Evolutionary conservation across 1,284 basidiomycete genomes (phyloP).

Genomic region (Ustilago xerochloae): DNA sequence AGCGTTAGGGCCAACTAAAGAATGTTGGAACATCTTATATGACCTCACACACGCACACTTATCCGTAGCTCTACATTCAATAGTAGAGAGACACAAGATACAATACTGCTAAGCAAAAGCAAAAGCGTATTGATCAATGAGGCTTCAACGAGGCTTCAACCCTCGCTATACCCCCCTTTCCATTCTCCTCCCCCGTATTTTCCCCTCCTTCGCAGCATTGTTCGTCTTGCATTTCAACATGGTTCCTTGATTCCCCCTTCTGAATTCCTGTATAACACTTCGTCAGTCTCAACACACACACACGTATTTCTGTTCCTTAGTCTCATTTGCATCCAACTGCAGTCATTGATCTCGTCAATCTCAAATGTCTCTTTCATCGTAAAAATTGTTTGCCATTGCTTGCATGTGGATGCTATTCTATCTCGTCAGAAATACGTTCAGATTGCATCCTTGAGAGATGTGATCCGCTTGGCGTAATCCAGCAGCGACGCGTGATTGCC

Average conservation of each 20-base stretch:
- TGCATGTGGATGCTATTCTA: not conserved
- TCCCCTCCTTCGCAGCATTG: not conserved
- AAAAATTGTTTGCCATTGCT: not conserved
- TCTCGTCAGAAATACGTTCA: too few relatives aligned
- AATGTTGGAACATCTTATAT: too few relatives aligned
- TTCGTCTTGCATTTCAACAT: slow-evolving; percentile 37
- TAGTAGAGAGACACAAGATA: too few relatives aligned
- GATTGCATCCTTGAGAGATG: not conserved
- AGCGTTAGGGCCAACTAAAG: slow-evolving; percentile 22
- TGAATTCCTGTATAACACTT: slow-evolving; percentile 6
- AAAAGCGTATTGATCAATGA: too few relatives aligned
- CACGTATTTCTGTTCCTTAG: not conserved
- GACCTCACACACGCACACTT: too few relatives aligned
- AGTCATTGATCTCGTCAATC: slow-evolving; percentile 3
- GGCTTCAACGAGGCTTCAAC: slow-evolving; percentile 39
- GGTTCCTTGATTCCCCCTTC: not conserved
- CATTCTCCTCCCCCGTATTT: not conserved
- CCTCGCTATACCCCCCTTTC: slow-evolving; percentile 27
- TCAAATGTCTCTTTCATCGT: not conserved
- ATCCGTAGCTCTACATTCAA: too few relatives aligned
- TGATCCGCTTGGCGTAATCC: slow-evolving; percentile 17
- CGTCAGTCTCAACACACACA: slow-evolving; percentile 22
- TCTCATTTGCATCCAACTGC: slow-evolving; percentile 36
- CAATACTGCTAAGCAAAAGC: too few relatives aligned
- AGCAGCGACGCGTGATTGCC: slow-evolving; percentile 20